These are phyloP conservation scores for Neofusicoccum umdonicola DNA, from an alignment of 2,329 filamentous ascomycete species.

Conservation along the genomic window DNA sequence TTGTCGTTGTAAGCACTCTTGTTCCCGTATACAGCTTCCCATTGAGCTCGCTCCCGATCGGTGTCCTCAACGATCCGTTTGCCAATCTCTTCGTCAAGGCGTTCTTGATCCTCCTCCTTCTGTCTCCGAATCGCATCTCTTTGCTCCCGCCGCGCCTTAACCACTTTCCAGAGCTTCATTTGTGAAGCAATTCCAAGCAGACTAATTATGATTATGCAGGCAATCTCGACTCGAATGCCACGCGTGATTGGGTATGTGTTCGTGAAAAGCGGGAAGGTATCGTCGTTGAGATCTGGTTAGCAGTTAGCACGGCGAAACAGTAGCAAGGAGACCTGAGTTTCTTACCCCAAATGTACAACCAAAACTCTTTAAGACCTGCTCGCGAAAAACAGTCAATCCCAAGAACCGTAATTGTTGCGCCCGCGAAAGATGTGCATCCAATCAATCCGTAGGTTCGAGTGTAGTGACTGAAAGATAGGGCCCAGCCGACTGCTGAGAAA, in stretches of 20 bases:
- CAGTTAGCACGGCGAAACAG: neutral
- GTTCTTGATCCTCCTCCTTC: constrained; percentile 58
- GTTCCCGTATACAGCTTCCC: constrained; percentile 76
- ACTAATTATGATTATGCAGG: constrained; percentile 71
- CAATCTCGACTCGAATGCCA: constrained; percentile 82
- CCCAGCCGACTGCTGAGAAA: constrained; percentile 67
- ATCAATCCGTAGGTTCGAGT: constrained; percentile 80
- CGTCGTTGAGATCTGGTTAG: constrained; percentile 64
- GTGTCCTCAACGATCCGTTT: constrained; percentile 63
- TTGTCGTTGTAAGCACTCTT: constrained; percentile 36
- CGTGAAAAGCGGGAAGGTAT: constrained; percentile 74
- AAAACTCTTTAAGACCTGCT: constrained; percentile 94
- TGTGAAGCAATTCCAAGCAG: constrained; percentile 79
- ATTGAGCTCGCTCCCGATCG: constrained; percentile 61
- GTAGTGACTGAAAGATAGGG: constrained; percentile 65
- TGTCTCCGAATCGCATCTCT: constrained; percentile 48
- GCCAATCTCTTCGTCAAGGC: constrained; percentile 69
- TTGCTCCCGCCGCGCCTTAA: constrained; percentile 55
- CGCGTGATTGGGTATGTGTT: constrained; percentile 81
- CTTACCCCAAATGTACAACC: constrained; percentile 84
- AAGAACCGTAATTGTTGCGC: constrained; percentile 73
- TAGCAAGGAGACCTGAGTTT: constrained; percentile 12
- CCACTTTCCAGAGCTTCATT: constrained; percentile 78
- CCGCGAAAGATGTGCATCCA: constrained; percentile 71
- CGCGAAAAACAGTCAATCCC: constrained; percentile 88